Evolutionary conservation across 768 basidiomycete genomes (phyloP), one percentile per base, ranked within the genome.

Genomic region (Trametes punicea): DNA sequence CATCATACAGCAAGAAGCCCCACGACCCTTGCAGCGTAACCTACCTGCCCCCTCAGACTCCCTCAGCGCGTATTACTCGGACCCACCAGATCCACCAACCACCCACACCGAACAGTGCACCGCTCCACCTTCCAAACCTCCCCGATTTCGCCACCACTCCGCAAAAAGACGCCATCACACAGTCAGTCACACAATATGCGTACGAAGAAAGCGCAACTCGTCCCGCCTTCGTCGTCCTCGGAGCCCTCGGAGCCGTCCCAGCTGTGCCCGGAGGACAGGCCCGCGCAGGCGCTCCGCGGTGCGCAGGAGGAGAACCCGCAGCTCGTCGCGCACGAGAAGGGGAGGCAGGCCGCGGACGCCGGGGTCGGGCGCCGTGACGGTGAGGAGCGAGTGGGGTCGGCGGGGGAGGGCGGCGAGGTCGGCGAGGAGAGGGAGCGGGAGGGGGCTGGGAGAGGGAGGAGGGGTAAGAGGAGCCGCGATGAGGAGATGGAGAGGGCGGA

Each of bases 301-400:
- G 55, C 51, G 53, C 67, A 71, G 61, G 69, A 64, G 60, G 70
- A 70, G 67, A 69, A 73, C 61, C 68, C 70, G 41, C 71, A 71
- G 64, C 50, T 67, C 27, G 53, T 65, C 30, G 63, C 59, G 52
- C 62, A 65, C 25, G 33, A 34, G 42, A 51, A 25, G 51, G 56
- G 63, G 13, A 25, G 44, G 36, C 62, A 59, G 45, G 44, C 55
- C 20, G 56, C 13, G 13, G 58, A 57, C 49, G 42, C 13, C 7
- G 33, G 51, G 26, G 39, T 25, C 11, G 16, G 36, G 0, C 30
- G n/a, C 46, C 29, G 8, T 2, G 31, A 1, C 31, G 31, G 31
- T 1, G 34, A n/a, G 15, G 34, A 36, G 34, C 13, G 15, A 5
- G 15, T 7, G 34, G n/a, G n/a, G n/a, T n/a, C 13, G 15, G 34